A percentile compares a stretch with the other conserved stretches of the same genome.
Conservation (phyloP, 306 rosid genomes). For the Vigna radiata region DNA sequence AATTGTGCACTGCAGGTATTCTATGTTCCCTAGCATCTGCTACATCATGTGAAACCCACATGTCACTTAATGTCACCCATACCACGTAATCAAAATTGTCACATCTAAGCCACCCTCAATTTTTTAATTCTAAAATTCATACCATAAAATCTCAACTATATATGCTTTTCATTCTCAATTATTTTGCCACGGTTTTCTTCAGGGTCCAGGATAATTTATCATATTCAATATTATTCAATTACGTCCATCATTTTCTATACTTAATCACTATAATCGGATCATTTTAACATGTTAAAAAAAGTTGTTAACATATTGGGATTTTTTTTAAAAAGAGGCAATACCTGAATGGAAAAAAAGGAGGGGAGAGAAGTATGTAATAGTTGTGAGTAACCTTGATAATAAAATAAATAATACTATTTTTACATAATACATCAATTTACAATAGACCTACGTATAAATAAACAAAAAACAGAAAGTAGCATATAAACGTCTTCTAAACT, state of each 20-base stretch:
- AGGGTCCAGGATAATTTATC: neutral
- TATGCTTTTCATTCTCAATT: constrained; percentile 19
- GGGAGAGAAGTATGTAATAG: no score
- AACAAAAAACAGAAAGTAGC: no score
- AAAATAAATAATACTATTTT: no score
- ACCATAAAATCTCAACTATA: neutral
- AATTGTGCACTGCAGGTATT: constrained; percentile 71
- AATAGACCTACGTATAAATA: no score
- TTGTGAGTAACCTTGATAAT: no score
- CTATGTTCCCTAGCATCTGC: constrained; percentile 72
- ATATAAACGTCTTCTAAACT: no score
- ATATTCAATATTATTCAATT: neutral
- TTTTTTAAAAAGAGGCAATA: no score
- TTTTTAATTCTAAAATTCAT: neutral
- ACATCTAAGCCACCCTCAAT: constrained; percentile 25
- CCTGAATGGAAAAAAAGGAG: no score
- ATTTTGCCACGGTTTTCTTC: neutral
- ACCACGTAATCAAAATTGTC: constrained; percentile 63
- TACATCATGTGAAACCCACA: constrained; percentile 78
- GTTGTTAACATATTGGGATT: no score
- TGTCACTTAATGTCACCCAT: constrained; percentile 63
- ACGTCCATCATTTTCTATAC: neutral
- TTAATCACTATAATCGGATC: neutral
- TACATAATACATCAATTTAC: no score
- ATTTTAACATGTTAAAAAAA: no score